Conservation (phyloP, 2,329 filamentous ascomycete genomes). For the Ilyonectria robusta region DNA sequence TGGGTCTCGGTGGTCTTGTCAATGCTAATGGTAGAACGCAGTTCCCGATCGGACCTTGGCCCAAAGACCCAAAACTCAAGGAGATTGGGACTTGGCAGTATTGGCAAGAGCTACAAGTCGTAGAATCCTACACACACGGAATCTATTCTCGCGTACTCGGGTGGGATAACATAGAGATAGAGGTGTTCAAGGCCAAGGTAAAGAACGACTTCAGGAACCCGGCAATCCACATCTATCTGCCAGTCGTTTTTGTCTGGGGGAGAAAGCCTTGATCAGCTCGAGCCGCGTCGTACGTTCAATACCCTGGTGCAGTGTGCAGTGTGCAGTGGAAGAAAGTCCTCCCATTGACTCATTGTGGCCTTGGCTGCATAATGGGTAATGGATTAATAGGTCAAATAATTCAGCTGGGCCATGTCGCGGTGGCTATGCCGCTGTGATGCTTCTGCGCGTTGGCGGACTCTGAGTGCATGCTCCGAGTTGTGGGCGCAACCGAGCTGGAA, state of each 20-base stretch:
- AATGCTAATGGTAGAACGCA: background rate
- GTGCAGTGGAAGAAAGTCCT: background rate
- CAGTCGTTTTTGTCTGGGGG: slow-evolving; percentile 41
- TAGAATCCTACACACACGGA: slow-evolving; percentile 36
- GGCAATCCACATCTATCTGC: slow-evolving; percentile 39
- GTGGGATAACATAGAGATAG: slow-evolving; percentile 38
- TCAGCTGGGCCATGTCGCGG: background rate
- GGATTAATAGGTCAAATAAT: background rate
- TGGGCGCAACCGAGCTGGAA: no score
- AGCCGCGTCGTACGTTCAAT: background rate
- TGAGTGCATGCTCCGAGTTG: background rate
- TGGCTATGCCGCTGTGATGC: background rate
- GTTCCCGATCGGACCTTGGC: slow-evolving; percentile 35
- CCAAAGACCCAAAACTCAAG: slow-evolving; percentile 3
- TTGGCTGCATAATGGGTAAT: background rate
- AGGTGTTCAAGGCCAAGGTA: slow-evolving; percentile 39
- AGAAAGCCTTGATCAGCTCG: slow-evolving; percentile 28
- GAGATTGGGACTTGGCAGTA: slow-evolving; percentile 34
- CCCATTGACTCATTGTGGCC: background rate
- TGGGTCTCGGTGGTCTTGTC: background rate
- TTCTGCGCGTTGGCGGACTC: background rate
- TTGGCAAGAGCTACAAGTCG: slow-evolving; percentile 37
- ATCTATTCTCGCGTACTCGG: slow-evolving; percentile 41
- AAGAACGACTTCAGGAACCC: slow-evolving; percentile 39
- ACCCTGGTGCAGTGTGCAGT: background rate